Base-by-base conservation (phyloP, 768 basidiomycete genomes). In the Auricularia heimuer region DNA sequence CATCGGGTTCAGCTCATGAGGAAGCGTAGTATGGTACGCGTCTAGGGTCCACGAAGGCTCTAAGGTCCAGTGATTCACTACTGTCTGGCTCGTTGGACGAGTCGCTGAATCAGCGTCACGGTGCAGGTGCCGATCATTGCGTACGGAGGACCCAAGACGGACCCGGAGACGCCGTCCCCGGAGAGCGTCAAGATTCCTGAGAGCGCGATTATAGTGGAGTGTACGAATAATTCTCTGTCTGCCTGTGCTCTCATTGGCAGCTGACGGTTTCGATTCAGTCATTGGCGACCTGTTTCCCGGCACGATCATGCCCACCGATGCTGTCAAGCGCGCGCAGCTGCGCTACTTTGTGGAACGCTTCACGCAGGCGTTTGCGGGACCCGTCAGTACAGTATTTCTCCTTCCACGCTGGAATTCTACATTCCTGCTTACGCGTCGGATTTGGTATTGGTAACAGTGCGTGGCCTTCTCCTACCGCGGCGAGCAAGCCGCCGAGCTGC, bases 301-400 rank as follows among this genome's bases (percentile, higher is more conserved):
- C 44, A 77, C 80, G 36, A 75, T 87, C 45, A 77, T 85, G 7
- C 87, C 87, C 3, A 71, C 74, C 10, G 82, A 85, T 70, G 83
- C 83, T 0, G 78, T 88, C 47, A 67, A 70, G 6, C 82, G 85
- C 45, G 87, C 88, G 44, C 76, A 80, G 64, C 81, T 78, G 7
- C 83, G 87, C 29, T 83, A 88, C 73, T 86, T 88, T 75, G 80
- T 85, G 71, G 84, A 88, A 65, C 74, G 78, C 7, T 77, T 83
- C 44, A 76, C 77, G 1, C 80, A 75, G 67, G 81, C 80, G 66
- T 73, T 85, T 68, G 61, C 71, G 33, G 76, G 82, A 0, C 72
- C 75, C 0, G 44, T 45, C 11, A 10, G 44, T 45, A 10, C 11
- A 10, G 44, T 45, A 10, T 11, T 45, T 18, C 29, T 29, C 29